These are phyloP conservation scores for Pyricularia pennisetigena DNA, from an alignment of 2,329 filamentous ascomycete genomes.

Conservation along the genomic window DNA sequence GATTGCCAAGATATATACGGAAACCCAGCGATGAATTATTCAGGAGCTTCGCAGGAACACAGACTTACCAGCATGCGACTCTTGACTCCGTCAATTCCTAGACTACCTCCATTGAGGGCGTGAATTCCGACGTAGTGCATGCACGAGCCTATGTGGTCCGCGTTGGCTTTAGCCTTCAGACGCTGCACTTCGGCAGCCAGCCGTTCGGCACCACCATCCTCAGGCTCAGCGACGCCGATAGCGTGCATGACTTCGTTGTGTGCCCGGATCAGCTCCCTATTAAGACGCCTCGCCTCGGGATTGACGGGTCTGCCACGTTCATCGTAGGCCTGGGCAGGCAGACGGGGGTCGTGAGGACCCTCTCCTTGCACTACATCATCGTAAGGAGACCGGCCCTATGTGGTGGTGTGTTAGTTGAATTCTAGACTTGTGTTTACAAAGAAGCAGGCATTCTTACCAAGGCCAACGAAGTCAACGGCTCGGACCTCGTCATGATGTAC, in stretches of 20 bases:
- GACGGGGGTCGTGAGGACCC: conserved; percentile 29
- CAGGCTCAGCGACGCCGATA: conserved; percentile 51
- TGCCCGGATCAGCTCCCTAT: conserved; percentile 46
- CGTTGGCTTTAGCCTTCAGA: background rate
- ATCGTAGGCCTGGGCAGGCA: conserved; percentile 41
- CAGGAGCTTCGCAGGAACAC: background rate
- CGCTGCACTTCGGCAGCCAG: conserved; percentile 33
- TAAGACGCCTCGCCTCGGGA: conserved; percentile 41
- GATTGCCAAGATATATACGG: background rate
- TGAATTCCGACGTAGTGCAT: conserved; percentile 24
- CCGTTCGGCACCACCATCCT: conserved; percentile 29
- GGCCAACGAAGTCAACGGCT: conserved; percentile 46
- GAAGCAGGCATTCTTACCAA: conserved; percentile 33
- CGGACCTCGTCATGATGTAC: conserved; percentile 13
- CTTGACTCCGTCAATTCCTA: conserved; percentile 42
- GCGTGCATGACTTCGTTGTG: conserved; percentile 56
- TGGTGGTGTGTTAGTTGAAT: background rate
- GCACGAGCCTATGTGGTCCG: conserved; percentile 24
- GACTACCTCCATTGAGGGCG: conserved; percentile 32
- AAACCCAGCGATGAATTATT: background rate
- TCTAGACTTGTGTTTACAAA: background rate
- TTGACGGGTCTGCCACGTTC: conserved; percentile 46
- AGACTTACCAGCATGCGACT: conserved; percentile 40
- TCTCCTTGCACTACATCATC: conserved; percentile 44
- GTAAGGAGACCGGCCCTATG: conserved; percentile 49